Percentiles rank a stretch among this genome's conserved stretches.
Evolutionary conservation across 768 basidiomycete genomes (phyloP).

Genomic region (Punctularia strigosozonata): DNA sequence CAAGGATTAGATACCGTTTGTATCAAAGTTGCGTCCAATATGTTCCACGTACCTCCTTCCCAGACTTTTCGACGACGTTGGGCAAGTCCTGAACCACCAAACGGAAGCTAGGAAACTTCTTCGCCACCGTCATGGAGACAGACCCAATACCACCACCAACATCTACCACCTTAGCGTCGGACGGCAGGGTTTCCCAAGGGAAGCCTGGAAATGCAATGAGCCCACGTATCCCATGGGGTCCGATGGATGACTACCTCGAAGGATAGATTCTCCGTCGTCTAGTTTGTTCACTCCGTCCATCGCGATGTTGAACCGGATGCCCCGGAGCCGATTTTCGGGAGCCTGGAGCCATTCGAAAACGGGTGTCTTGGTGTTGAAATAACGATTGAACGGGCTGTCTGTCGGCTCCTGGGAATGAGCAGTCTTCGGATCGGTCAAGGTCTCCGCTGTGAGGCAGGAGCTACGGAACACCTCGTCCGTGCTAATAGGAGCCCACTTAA

Average conservation of each 20-base stretch:
- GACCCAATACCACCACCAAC: conserved; percentile 29
- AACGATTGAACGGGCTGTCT: background rate
- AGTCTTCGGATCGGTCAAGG: background rate
- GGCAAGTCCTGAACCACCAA: conserved; percentile 23
- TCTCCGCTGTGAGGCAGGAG: background rate
- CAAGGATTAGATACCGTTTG: no score
- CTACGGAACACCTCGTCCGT: conserved; percentile 5
- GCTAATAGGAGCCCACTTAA: background rate
- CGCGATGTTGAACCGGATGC: conserved; percentile 2
- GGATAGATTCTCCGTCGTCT: background rate
- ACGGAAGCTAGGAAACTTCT: conserved; percentile 21
- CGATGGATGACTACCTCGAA: background rate
- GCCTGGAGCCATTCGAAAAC: conserved; percentile 1
- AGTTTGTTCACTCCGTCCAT: background rate
- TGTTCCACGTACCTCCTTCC: conserved; percentile 1
- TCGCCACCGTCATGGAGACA: conserved; percentile 20
- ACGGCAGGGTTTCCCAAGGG: conserved; percentile 21
- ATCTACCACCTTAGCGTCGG: conserved; percentile 23
- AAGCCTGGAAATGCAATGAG: conserved; percentile 14
- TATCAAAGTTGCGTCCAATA: background rate
- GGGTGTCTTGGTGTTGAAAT: background rate
- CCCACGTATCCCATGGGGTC: background rate
- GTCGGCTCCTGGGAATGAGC: background rate
- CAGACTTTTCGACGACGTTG: conserved; percentile 3
- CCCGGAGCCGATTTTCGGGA: conserved; percentile 1